Conservation (phyloP, 306 rosid species). For the Prosopis cineraria region DNA sequence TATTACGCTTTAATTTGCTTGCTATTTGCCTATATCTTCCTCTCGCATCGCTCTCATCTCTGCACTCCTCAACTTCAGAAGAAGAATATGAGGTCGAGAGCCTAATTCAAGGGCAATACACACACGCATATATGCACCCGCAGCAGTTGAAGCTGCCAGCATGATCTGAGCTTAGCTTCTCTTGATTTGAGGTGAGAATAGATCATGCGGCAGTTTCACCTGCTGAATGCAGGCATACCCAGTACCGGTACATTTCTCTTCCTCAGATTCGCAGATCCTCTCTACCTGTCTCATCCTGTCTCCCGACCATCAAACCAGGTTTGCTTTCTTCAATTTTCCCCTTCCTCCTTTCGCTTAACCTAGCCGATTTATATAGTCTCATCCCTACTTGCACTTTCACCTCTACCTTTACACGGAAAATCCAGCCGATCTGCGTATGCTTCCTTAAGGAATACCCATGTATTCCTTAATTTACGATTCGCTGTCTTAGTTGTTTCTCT, state of each 20-base stretch:
- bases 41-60: constrained; percentile 32
- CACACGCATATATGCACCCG: constrained; percentile 41
- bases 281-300: neutral
- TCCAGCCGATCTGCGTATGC: no score
- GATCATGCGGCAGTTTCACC: constrained; percentile 88
- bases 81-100: neutral
- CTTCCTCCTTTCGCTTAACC: neutral
- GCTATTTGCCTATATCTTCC: constrained; percentile 2
- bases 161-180: constrained; percentile 69
- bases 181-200: constrained; percentile 36
- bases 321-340: neutral
- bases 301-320: neutral
- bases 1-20: constrained; percentile 10
- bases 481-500: neutral
- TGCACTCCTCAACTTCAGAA: constrained; percentile 25
- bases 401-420: neutral
- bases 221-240: constrained; percentile 61
- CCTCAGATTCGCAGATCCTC: neutral
- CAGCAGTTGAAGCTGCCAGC: constrained; percentile 95
- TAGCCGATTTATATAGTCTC: neutral
- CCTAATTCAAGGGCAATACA: neutral
- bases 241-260: constrained; percentile 25
- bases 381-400: neutral
- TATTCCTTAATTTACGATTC: neutral
- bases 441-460: constrained; percentile 2